phyloP scores from a whole-genome alignment of 495 filamentous ascomycete species.

The Staphylotrichum longicolle region DNA sequence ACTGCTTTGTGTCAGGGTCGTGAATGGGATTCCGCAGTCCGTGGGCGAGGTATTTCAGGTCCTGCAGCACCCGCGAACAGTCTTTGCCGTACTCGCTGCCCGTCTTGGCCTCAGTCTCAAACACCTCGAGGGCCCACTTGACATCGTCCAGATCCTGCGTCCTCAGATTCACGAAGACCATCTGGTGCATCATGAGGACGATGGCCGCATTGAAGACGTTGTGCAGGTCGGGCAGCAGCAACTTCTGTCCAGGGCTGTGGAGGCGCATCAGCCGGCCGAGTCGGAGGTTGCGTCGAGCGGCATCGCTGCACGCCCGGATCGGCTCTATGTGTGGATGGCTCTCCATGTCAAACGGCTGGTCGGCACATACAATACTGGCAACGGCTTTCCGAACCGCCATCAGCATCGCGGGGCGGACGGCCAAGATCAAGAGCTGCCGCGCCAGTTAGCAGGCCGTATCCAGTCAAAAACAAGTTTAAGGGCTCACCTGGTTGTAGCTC shows the following conservation, averaged over 20 bases:
- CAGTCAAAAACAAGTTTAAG: background rate
- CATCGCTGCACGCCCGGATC: slow-evolving; percentile 34
- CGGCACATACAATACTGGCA: slow-evolving; percentile 24
- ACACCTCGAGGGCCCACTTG: slow-evolving; percentile 32
- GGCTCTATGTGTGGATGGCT: slow-evolving; percentile 21
- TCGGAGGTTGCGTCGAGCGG: slow-evolving; percentile 36
- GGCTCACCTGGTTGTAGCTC: slow-evolving; percentile 41
- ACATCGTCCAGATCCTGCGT: slow-evolving; percentile 28
- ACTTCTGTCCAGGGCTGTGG: slow-evolving; percentile 26
- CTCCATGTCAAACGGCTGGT: slow-evolving; percentile 21
- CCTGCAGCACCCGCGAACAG: slow-evolving; percentile 29
- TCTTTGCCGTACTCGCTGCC: slow-evolving; percentile 33
- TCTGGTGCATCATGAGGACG: slow-evolving; percentile 40
- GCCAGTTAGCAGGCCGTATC: background rate
- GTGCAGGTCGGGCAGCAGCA: slow-evolving; percentile 41
- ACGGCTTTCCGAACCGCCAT: slow-evolving; percentile 39
- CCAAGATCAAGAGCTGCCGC: slow-evolving; percentile 40
- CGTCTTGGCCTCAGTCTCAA: slow-evolving; percentile 27
- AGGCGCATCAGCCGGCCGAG: slow-evolving; percentile 33
- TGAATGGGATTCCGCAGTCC: slow-evolving; percentile 28
- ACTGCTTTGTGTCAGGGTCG: slow-evolving; percentile 20
- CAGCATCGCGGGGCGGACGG: slow-evolving; percentile 42
- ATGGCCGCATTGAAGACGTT: slow-evolving; percentile 47
- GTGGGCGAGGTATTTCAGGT: slow-evolving; percentile 26
- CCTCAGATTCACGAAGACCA: slow-evolving; percentile 32